Conservation (phyloP, 495 filamentous ascomycete genomes). For the Aspergillus ostianus region DNA sequence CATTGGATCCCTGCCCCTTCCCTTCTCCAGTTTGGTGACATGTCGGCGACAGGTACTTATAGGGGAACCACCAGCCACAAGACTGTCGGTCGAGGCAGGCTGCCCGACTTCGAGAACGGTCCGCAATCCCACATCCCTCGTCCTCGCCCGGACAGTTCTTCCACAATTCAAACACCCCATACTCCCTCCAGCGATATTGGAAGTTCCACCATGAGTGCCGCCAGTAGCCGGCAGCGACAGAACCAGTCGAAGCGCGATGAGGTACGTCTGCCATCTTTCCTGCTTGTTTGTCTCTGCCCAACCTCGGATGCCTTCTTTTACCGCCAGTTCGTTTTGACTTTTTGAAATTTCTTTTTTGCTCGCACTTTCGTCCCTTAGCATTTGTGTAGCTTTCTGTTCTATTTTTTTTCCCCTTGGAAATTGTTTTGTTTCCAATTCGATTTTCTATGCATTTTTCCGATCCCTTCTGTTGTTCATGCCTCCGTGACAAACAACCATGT, state of each 20-base stretch:
- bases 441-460: not conserved
- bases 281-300: not conserved
- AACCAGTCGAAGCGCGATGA: constrained; percentile 98
- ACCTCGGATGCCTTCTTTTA: constrained; percentile 2
- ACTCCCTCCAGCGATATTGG: constrained; percentile 59
- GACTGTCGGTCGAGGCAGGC: constrained; percentile 59
- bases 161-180: constrained; percentile 58
- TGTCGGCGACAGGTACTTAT: constrained; percentile 60
- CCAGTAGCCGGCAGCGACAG: constrained; percentile 79
- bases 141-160: constrained; percentile 67
- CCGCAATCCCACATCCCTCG: constrained; percentile 78
- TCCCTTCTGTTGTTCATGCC: not conserved
- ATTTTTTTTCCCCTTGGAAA: not conserved
- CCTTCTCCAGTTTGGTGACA: constrained; percentile 27
- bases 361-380: not conserved
- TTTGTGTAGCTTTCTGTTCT: not conserved
- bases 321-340: not conserved
- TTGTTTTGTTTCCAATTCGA: not conserved
- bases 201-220: constrained; percentile 60
- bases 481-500: not conserved
- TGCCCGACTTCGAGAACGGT: constrained; percentile 62
- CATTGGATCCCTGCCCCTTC: constrained; percentile 5
- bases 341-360: not conserved
- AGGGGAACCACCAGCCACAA: constrained; percentile 44
- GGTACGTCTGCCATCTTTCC: constrained; percentile 59